Evolutionary conservation across 1,139 yeast species (phyloP).

Genomic region (Kluyveromyces sp.): DNA sequence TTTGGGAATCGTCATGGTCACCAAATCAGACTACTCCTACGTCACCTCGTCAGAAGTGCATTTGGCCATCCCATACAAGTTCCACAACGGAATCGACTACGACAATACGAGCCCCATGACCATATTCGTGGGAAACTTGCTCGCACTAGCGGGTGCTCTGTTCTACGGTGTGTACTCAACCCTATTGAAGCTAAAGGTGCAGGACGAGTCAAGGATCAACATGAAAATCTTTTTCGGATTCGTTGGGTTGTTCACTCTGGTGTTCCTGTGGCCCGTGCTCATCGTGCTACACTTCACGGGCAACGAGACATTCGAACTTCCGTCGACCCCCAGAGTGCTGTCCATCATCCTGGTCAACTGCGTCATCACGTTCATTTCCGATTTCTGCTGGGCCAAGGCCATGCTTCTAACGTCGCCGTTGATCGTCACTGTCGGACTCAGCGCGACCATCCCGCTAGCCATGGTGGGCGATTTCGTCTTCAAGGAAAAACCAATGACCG

Average conservation of each 20-base stretch:
- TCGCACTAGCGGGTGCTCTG: slow-evolving; percentile 78
- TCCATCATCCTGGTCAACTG: slow-evolving; percentile 57
- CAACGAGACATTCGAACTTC: slow-evolving; percentile 65
- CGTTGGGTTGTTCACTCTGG: slow-evolving; percentile 75
- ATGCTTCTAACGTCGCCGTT: slow-evolving; percentile 87
- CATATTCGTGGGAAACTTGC: slow-evolving; percentile 62
- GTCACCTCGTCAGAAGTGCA: slow-evolving; percentile 4
- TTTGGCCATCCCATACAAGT: slow-evolving; percentile 8
- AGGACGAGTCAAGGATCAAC: slow-evolving; percentile 65
- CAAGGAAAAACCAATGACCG: slow-evolving; percentile 53
- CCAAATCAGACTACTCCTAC: slow-evolving; percentile 44
- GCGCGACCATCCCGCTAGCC: slow-evolving; percentile 89
- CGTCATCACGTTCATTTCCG: slow-evolving; percentile 72
- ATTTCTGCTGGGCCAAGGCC: slow-evolving; percentile 93
- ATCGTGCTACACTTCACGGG: slow-evolving; percentile 54
- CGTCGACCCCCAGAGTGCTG: slow-evolving; percentile 47
- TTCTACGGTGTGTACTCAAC: slow-evolving; percentile 91
- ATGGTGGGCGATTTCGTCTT: slow-evolving; percentile 83
- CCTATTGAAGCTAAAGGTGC: slow-evolving; percentile 62
- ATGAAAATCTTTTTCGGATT: slow-evolving; percentile 89
- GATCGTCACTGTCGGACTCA: slow-evolving; percentile 89
- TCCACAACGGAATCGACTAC: slow-evolving; percentile 8
- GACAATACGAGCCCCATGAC: slow-evolving; percentile 29
- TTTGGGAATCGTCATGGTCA: slow-evolving; percentile 71
- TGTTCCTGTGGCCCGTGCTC: slow-evolving; percentile 79